Percentiles rank a stretch among this genome's conserved stretches.
Evolutionary conservation across 768 basidiomycete genomes (phyloP).

Genomic region (Mycena pura): DNA sequence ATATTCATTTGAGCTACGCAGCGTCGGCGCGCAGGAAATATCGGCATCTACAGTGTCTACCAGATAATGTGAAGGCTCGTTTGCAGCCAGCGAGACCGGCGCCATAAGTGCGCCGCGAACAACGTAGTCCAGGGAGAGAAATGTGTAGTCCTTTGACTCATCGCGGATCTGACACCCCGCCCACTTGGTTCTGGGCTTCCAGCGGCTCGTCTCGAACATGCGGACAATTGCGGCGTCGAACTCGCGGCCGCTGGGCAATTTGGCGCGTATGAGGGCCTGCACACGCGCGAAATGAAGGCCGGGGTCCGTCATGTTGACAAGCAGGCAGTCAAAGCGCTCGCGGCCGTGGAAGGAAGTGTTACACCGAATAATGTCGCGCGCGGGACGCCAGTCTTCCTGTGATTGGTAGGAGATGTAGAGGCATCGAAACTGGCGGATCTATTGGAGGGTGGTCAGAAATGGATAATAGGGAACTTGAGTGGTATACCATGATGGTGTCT

Average conservation of each 20-base stretch:
- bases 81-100: neutral
- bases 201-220: slow-evolving; percentile 11
- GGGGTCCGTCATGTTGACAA: slow-evolving; percentile 10
- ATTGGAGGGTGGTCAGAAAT: neutral
- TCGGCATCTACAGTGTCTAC: slow-evolving; percentile 18
- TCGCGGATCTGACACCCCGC: slow-evolving; percentile 17
- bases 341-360: slow-evolving; percentile 9
- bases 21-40: slow-evolving; percentile 19
- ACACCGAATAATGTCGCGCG: slow-evolving; percentile 14
- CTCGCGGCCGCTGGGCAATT: neutral
- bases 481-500: slow-evolving; percentile 4
- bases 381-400: slow-evolving; percentile 15
- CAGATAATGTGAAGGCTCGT: slow-evolving; percentile 9
- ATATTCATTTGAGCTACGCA: neutral
- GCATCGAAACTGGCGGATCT: slow-evolving; percentile 11
- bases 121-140: slow-evolving; percentile 11
- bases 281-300: neutral
- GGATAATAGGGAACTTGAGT: neutral
- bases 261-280: neutral
- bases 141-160: slow-evolving; percentile 8
- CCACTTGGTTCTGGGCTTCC: slow-evolving; percentile 23
- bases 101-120: slow-evolving; percentile 16
- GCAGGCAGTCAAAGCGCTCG: slow-evolving; percentile 5
- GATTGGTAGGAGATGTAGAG: slow-evolving; percentile 13
- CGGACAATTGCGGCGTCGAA: slow-evolving; percentile 17